phyloP scores from a whole-genome alignment of 257 asterid species.

The Capsicum chinense region DNA sequence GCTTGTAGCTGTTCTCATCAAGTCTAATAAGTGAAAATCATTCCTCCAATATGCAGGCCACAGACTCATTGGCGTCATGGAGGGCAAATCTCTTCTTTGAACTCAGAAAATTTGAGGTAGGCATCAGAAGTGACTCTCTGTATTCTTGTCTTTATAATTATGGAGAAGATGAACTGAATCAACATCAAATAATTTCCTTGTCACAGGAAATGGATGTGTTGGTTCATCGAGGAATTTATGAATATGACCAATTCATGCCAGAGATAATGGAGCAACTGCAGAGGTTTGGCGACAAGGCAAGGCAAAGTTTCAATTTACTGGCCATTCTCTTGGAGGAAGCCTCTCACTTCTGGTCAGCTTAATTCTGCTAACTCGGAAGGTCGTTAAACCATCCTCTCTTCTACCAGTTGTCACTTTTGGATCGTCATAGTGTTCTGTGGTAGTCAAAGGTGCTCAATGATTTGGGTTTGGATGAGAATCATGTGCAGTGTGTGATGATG shows the following conservation, averaged over 20 bases:
- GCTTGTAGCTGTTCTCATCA: neutral
- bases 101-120: constrained; percentile 80
- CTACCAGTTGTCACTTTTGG: constrained; percentile 92
- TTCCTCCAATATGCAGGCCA: constrained; percentile 55
- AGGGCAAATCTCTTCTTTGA: constrained; percentile 90
- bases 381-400: constrained; percentile 53
- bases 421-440: constrained; percentile 84
- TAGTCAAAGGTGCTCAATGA: constrained; percentile 62
- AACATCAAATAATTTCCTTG: neutral
- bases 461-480: constrained; percentile 70
- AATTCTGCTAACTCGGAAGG: constrained; percentile 70
- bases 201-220: constrained; percentile 69
- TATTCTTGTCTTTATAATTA: neutral
- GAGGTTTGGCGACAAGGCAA: constrained; percentile 62
- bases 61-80: constrained; percentile 90
- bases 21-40: too few species aligned
- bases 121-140: neutral
- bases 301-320: constrained; percentile 82
- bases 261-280: constrained; percentile 62
- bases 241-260: constrained; percentile 83
- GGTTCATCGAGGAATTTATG: constrained; percentile 90
- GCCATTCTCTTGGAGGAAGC: constrained; percentile 97
- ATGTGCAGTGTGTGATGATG: constrained; percentile 79
- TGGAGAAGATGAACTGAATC: constrained; percentile 1
- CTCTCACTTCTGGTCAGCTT: constrained; percentile 81